Conservation (phyloP, 345 rosid species). For the Citrus australasica region DNA sequence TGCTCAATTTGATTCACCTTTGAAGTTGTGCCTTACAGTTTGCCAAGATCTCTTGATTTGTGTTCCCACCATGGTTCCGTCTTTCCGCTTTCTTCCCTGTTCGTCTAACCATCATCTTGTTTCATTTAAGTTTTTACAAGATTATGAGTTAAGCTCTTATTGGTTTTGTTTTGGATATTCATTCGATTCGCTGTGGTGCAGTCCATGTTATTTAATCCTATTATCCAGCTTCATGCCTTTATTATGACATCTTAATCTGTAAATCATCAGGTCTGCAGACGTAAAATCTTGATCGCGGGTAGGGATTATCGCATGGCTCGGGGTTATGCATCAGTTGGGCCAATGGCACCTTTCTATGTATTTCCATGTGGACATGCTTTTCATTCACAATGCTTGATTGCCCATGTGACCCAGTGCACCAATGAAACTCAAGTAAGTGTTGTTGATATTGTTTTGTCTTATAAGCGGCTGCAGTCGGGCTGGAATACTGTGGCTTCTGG, state of each 20-base stretch:
- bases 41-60: not conserved
- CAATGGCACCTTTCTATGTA: constrained; percentile 88
- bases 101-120: not conserved
- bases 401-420: constrained; percentile 68
- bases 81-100: not conserved
- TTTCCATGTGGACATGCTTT: constrained; percentile 97
- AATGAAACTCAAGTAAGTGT: constrained; percentile 49
- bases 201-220: not conserved
- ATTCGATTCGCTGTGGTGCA: not conserved
- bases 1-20: constrained; percentile 8
- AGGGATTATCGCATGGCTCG: constrained; percentile 67
- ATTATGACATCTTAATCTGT: constrained; percentile 6
- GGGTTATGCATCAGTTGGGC: constrained; percentile 78
- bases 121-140: not conserved
- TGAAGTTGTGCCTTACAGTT: not conserved
- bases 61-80: not conserved
- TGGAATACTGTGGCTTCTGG: constrained; percentile 1
- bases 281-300: constrained; percentile 66
- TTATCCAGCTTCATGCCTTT: constrained; percentile 10
- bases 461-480: constrained; percentile 4
- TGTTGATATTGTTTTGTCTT: constrained; percentile 15
- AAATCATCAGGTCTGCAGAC: constrained; percentile 62
- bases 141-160: not conserved
- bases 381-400: constrained; percentile 84
- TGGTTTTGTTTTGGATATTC: constrained; percentile 1